Base-by-base conservation (phyloP, 129 eudicot genomes). In the Centrapalus pauciflorus region DNA sequence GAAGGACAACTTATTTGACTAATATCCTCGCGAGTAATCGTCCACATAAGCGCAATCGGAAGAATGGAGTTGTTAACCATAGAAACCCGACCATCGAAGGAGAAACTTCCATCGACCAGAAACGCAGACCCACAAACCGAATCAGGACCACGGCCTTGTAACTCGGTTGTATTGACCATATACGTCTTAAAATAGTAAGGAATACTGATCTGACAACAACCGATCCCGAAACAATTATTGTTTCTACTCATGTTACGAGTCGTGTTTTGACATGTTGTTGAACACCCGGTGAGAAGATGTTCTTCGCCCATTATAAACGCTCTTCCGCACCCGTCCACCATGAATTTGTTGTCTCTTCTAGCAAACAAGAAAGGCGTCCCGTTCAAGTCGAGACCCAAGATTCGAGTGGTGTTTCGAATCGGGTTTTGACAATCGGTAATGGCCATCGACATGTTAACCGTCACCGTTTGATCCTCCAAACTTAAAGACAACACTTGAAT, bases 291-390 rank as follows among this genome's bases (percentile, higher is more conserved):
- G 56, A 72, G 64, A 55, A 70, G 4, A n/a, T 34, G 24, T 1
- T 3, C 38, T 11, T 68, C 40, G 54, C 54, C 73, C 17, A 40
- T 13, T 6, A 68, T 68, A 5, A 68, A 59, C 12, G 77, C 77
- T 17, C 63, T 72, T 4, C 77, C 77, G 27, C 77, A 72, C 45
- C 77, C 77, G 7, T 61, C 69, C 2, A 63, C 70, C 7, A 56
- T 72, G 54, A 72, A 72, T 7, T 35, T 51, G 32, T 72, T 72
- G 1, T 37, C 43, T 37, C 63, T 57, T 26, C 55, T 41, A 0
- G 71, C 62, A 41, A 72, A 63, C 20, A 63, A 17, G n/a, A 62
- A 72, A 0, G 77, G 77, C 19, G 46, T 62, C 28, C 64, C 38
- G 12, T 64, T 21, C 52, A 72, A 72, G 6, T 72, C 38, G 35